Conservation (phyloP, 2,329 filamentous ascomycete species). For the Claviceps maximensis region DNA sequence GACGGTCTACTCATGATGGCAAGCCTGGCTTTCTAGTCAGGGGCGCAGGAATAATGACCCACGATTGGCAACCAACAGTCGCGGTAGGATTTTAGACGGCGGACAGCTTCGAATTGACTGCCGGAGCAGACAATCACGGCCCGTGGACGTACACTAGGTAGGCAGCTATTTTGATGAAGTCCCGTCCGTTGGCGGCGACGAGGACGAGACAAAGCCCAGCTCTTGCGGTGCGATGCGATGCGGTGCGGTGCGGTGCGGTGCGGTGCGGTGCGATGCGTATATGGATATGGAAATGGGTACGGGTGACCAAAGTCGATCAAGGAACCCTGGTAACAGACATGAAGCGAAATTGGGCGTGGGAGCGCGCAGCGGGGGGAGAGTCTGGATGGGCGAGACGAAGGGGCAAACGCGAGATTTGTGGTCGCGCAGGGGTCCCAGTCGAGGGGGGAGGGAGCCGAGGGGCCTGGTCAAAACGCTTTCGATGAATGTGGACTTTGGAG, state of each 20-base stretch:
- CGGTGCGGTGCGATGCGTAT: not conserved
- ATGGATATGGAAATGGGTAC: too few relatives aligned
- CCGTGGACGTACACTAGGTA: not conserved
- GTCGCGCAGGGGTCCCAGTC: not conserved
- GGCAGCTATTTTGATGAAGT: not conserved
- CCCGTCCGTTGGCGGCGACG: not conserved
- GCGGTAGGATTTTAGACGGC: not conserved
- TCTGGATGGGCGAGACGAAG: not conserved
- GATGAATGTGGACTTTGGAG: not conserved
- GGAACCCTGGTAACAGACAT: not conserved
- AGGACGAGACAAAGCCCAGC: not conserved
- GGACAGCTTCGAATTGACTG: not conserved
- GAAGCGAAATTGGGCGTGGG: conserved; percentile 4
- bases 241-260: not conserved
- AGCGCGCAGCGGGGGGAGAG: not conserved
- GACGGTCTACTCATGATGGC: conserved; percentile 43
- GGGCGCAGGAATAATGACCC: not conserved
- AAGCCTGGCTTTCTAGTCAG: not conserved
- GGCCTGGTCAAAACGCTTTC: not conserved
- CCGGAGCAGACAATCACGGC: not conserved
- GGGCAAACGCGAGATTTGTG: not conserved
- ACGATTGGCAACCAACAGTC: not conserved
- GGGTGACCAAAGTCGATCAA: not conserved
- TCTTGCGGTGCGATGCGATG: not conserved
- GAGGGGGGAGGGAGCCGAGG: not conserved